Conservation (phyloP, 148 eudicot species). For the Persicaria tinctoria region DNA sequence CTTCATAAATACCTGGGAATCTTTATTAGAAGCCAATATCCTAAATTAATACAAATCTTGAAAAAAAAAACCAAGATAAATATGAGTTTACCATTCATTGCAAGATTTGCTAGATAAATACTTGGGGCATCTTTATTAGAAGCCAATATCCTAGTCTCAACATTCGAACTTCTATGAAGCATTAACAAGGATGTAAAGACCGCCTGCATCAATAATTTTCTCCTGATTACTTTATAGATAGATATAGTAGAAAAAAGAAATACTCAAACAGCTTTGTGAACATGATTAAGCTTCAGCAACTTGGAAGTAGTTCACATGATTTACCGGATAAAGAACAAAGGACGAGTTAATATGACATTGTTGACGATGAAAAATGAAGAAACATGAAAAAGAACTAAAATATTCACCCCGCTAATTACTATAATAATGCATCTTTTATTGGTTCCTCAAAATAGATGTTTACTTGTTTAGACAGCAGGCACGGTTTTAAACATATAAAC, state of each 20-base stretch:
- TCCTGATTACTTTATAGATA: conserved; percentile 67
- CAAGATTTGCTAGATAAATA: too few relatives aligned
- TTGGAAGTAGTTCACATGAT: not conserved
- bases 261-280: not conserved
- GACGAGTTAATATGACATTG: not conserved
- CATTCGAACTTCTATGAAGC: conserved; percentile 65
- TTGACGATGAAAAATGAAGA: not conserved
- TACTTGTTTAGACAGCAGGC: not conserved
- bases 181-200: conserved; percentile 70
- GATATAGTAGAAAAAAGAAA: conserved; percentile 12
- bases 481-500: not conserved
- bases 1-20: not conserved
- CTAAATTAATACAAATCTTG: too few relatives aligned
- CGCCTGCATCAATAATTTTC: conserved; percentile 91
- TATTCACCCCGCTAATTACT: not conserved
- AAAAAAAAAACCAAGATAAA: too few relatives aligned
- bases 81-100: too few relatives aligned
- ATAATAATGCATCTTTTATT: not conserved
- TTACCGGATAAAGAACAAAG: not conserved
- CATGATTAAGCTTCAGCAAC: not conserved
- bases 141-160: conserved; percentile 36
- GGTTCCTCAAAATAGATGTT: not conserved
- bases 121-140: too few relatives aligned
- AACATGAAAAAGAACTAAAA: too few relatives aligned
- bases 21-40: conserved; percentile 9